These are phyloP conservation scores for Helenozyma rhizophorensis DNA, from an alignment of 805 yeast species.

Conservation along the genomic window DNA sequence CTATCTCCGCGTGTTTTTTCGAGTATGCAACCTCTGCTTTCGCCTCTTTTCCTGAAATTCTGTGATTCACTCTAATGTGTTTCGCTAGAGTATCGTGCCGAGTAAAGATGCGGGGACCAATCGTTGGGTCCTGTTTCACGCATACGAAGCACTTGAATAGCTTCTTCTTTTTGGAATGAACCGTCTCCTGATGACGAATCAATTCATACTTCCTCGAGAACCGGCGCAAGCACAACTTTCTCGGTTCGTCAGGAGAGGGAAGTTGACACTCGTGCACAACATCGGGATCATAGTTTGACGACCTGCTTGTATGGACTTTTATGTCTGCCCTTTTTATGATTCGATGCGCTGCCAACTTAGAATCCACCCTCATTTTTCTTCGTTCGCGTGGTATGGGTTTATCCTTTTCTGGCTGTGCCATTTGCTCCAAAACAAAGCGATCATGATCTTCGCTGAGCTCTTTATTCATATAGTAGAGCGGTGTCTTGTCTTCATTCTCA, in stretches of 20 bases:
- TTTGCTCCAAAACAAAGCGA: slow-evolving; percentile 16
- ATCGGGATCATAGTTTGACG: slow-evolving; percentile 44
- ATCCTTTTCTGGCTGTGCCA: slow-evolving; percentile 8
- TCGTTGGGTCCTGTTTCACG: slow-evolving; percentile 58
- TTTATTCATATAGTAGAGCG: slow-evolving; percentile 12
- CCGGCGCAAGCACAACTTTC: slow-evolving; percentile 36
- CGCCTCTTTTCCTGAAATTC: slow-evolving; percentile 43
- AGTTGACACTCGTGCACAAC: slow-evolving; percentile 44
- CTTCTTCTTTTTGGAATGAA: slow-evolving; percentile 84
- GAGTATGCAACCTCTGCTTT: slow-evolving; percentile 44
- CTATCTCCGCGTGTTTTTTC: slow-evolving; percentile 43
- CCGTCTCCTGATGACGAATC: slow-evolving; percentile 93
- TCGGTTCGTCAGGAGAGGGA: slow-evolving; percentile 41
- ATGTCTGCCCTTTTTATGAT: slow-evolving; percentile 22
- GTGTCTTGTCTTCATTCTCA: not conserved
- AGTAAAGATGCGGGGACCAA: slow-evolving; percentile 74
- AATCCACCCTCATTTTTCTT: slow-evolving; percentile 18
- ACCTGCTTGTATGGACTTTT: slow-evolving; percentile 22
- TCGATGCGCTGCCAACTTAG: slow-evolving; percentile 25
- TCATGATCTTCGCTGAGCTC: slow-evolving; percentile 22
- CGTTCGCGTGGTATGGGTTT: not conserved
- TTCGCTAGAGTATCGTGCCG: slow-evolving; percentile 93
- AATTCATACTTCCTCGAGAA: slow-evolving; percentile 75
- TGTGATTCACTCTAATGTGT: slow-evolving; percentile 59
- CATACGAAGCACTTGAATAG: slow-evolving; percentile 85